Evolutionary conservation across 768 basidiomycete species (phyloP).

Genomic region (Infundibulicybe gibba): DNA sequence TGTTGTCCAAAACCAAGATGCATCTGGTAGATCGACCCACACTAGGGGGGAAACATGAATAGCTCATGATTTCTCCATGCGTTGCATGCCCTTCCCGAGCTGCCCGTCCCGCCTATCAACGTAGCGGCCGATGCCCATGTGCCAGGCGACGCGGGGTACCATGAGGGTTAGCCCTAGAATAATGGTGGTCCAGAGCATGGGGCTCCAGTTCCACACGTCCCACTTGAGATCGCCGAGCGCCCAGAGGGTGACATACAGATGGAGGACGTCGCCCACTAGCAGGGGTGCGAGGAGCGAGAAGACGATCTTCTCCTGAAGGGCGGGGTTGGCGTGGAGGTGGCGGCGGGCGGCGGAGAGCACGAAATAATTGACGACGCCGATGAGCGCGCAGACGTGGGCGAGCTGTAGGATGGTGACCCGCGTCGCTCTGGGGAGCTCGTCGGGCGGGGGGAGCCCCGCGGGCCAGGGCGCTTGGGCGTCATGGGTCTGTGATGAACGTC

Average conservation of each 20-base stretch:
- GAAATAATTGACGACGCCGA: slow-evolving; percentile 69
- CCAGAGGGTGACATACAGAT: slow-evolving; percentile 69
- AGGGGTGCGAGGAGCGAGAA: slow-evolving; percentile 63
- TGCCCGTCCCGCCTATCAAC: slow-evolving; percentile 58
- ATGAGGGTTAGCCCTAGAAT: slow-evolving; percentile 59
- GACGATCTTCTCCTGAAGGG: slow-evolving; percentile 71
- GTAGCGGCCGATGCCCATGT: slow-evolving; percentile 72
- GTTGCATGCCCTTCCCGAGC: slow-evolving; percentile 12
- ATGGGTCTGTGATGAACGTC: slow-evolving; percentile 45
- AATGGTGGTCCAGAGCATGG: slow-evolving; percentile 68
- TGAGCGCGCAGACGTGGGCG: slow-evolving; percentile 71
- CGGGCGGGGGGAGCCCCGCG: slow-evolving; percentile 37
- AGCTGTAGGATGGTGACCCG: slow-evolving; percentile 71
- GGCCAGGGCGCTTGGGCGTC: slow-evolving; percentile 79
- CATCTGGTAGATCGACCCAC: too few relatives aligned
- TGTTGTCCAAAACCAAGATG: too few relatives aligned
- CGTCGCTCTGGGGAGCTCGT: slow-evolving; percentile 54
- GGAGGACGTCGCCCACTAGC: slow-evolving; percentile 63
- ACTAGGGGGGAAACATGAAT: too few relatives aligned
- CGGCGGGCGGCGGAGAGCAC: slow-evolving; percentile 58
- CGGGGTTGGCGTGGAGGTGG: slow-evolving; percentile 54
- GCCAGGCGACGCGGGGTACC: slow-evolving; percentile 72
- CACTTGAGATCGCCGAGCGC: slow-evolving; percentile 70
- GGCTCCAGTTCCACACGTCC: slow-evolving; percentile 58
- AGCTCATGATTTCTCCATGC: neutral